A percentile compares a stretch with the other conserved stretches of the same genome.
Evolutionary conservation across 345 rosid species (phyloP).

Genomic region (Pistacia atlantica): DNA sequence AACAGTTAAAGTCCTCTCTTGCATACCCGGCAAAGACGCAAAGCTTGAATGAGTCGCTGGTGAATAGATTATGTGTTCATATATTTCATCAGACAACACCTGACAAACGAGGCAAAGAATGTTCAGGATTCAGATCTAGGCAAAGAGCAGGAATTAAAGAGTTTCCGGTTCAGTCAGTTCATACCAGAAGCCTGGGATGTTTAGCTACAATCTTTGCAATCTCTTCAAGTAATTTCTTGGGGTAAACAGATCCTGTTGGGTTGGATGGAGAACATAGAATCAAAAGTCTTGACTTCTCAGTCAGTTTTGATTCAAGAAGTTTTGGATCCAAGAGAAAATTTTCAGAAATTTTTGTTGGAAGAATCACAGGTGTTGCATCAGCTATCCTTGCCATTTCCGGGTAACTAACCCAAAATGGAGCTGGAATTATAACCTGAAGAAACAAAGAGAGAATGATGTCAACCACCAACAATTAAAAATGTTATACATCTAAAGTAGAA

Average conservation of each 20-base stretch:
- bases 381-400: conserved; percentile 95
- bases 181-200: conserved; percentile 97
- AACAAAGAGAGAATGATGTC: neutral
- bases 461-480: neutral
- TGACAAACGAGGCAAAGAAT: conserved; percentile 24
- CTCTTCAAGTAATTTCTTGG: conserved; percentile 84
- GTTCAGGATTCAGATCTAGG: conserved; percentile 24
- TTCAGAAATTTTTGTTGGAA: conserved; percentile 81
- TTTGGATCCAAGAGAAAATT: conserved; percentile 88
- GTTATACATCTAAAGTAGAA: conserved; percentile 7
- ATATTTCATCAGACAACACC: conserved; percentile 97
- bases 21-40: conserved; percentile 96
- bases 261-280: conserved; percentile 96
- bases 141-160: neutral
- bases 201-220: conserved; percentile 82
- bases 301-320: conserved; percentile 68
- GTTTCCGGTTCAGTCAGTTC: conserved; percentile 7
- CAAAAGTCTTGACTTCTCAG: conserved; percentile 82
- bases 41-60: conserved; percentile 93
- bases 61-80: conserved; percentile 92
- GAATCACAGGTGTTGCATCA: conserved; percentile 89
- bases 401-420: conserved; percentile 98
- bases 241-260: conserved; percentile 98
- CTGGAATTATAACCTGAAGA: conserved; percentile 89
- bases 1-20: conserved; percentile 89